Evolutionary conservation across 495 filamentous ascomycete species (phyloP).

Genomic region (Penicillium dipodomyicola): DNA sequence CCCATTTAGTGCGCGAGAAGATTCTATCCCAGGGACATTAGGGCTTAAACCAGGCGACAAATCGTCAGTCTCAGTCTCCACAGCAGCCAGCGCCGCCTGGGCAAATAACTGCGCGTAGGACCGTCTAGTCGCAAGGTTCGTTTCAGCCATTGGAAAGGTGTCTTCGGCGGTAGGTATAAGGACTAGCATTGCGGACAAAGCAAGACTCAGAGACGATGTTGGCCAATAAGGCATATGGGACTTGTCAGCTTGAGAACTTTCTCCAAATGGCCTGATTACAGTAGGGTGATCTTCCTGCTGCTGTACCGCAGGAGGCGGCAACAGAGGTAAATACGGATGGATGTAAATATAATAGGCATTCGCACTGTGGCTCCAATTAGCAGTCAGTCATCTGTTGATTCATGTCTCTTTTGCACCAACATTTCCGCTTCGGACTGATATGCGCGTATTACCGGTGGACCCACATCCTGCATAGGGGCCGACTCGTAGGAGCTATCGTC

Average conservation of each 20-base stretch:
- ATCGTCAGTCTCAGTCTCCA: conserved; percentile 49
- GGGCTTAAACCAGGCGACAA: conserved; percentile 35
- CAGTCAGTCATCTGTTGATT: not conserved
- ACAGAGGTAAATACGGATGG: conserved; percentile 52
- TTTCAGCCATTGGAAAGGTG: conserved; percentile 27
- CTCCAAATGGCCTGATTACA: conserved; percentile 11
- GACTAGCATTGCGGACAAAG: conserved; percentile 48
- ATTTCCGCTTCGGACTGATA: conserved; percentile 31
- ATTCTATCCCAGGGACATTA: conserved; percentile 28
- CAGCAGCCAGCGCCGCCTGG: conserved; percentile 43
- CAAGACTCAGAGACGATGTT: conserved; percentile 45
- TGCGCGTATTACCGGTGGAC: conserved; percentile 16
- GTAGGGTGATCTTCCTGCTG: conserved; percentile 38
- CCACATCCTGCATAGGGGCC: conserved; percentile 11
- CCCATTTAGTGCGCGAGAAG: conserved; percentile 30
- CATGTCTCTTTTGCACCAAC: conserved; percentile 16
- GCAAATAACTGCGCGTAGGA: conserved; percentile 51
- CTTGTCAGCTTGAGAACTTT: conserved; percentile 16
- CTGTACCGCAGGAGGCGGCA: conserved; percentile 41
- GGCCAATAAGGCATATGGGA: conserved; percentile 35
- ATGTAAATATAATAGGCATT: conserved; percentile 56
- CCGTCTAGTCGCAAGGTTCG: conserved; percentile 38
- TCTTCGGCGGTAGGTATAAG: conserved; percentile 47
- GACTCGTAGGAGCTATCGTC: conserved; percentile 19
- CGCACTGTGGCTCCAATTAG: conserved; percentile 11